These are phyloP conservation scores for Solanum chiquidenum DNA, from an alignment of 257 asterid genomes.

Conservation along the genomic window DNA sequence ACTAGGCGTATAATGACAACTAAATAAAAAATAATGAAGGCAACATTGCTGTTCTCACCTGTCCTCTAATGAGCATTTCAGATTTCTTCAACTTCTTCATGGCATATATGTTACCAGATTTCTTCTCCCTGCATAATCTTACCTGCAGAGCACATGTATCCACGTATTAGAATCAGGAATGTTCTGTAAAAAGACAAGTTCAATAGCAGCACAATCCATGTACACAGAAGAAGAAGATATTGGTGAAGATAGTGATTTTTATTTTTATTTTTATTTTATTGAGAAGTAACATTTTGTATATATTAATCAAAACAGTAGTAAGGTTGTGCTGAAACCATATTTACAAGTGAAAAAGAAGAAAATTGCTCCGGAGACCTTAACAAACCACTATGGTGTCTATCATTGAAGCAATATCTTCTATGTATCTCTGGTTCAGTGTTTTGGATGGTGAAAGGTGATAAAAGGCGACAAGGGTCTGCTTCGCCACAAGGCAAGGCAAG, in stretches of 20 bases:
- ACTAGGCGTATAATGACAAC: background rate
- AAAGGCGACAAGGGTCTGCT: too few species aligned
- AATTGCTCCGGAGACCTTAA: background rate
- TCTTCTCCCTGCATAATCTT: conserved; percentile 83
- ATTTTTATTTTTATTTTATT: background rate
- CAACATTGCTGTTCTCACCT: conserved; percentile 34
- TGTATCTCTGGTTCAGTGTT: background rate
- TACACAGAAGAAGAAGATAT: background rate
- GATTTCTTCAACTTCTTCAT: conserved; percentile 98
- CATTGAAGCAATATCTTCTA: background rate
- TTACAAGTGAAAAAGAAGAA: background rate
- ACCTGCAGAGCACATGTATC: conserved; percentile 41
- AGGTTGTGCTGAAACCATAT: background rate
- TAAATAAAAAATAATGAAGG: background rate
- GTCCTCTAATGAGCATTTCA: conserved; percentile 97
- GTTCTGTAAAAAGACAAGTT: background rate
- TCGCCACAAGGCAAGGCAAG: too few species aligned
- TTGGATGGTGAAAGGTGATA: too few species aligned
- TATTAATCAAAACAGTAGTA: background rate
- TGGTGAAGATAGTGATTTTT: background rate
- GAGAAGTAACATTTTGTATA: background rate
- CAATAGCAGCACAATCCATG: background rate
- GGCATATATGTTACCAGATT: conserved; percentile 92
- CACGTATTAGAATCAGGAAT: background rate
- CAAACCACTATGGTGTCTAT: background rate